Evolutionary conservation across 768 basidiomycete genomes (phyloP).

Genomic region (Brasilioporus rufonigricans): DNA sequence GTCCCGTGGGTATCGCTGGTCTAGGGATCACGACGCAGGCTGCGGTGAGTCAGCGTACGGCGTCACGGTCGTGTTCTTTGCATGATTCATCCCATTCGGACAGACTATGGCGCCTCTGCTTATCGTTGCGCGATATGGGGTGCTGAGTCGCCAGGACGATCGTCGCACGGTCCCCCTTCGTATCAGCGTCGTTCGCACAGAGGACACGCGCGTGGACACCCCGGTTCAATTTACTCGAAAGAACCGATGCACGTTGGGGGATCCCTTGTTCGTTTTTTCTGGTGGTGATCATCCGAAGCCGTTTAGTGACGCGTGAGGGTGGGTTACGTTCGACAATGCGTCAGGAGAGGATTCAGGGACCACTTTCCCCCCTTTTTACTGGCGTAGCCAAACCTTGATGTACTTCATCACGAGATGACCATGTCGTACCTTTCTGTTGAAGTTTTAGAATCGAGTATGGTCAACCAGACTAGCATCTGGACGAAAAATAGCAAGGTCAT

Average conservation of each 20-base stretch:
- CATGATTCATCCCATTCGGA: not conserved
- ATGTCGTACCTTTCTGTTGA: no score
- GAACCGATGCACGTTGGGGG: not conserved
- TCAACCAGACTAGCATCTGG: no score
- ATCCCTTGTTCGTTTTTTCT: not conserved
- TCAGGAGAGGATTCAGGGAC: no score
- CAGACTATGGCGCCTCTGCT: constrained; percentile 16
- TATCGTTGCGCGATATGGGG: constrained; percentile 18
- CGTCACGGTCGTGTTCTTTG: not conserved
- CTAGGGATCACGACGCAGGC: constrained; percentile 21
- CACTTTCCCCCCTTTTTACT: no score
- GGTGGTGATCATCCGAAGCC: not conserved
- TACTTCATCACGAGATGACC: no score
- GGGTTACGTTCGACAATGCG: no score
- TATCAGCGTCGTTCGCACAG: constrained; percentile 10
- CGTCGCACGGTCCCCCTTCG: constrained; percentile 4
- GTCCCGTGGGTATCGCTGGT: constrained; percentile 10
- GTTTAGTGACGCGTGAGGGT: constrained; percentile 3
- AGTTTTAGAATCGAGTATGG: no score
- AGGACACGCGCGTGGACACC: constrained; percentile 7
- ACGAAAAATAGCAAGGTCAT: no score
- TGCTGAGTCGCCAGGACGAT: constrained; percentile 1
- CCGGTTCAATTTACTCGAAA: not conserved
- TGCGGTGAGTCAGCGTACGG: constrained; percentile 14
- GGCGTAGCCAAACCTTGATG: no score